These are phyloP conservation scores for Spizellomyces punctatus DNA, from an alignment of 192 early-diverging fungal genomes.

Conservation along the genomic window DNA sequence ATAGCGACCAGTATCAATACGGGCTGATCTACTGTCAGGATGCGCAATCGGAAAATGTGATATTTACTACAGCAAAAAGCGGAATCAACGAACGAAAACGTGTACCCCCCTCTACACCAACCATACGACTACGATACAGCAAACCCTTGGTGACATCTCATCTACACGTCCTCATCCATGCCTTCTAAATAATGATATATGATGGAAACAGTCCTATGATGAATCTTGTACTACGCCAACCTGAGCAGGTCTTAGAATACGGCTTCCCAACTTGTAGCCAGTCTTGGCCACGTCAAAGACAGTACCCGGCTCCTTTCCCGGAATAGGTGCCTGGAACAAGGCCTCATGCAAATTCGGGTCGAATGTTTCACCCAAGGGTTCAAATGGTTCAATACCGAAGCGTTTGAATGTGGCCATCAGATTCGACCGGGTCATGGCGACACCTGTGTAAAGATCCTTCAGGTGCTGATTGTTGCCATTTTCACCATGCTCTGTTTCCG, in stretches of 20 bases:
- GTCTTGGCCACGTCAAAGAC: slow-evolving; percentile 89
- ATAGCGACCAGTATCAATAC: too few relatives aligned
- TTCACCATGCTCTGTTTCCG: slow-evolving; percentile 54
- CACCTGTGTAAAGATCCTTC: slow-evolving; percentile 82
- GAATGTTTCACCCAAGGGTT: slow-evolving; percentile 86
- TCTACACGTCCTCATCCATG: too few relatives aligned
- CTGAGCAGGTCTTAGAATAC: slow-evolving; percentile 91
- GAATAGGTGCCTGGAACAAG: slow-evolving; percentile 88
- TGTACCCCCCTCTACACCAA: too few relatives aligned
- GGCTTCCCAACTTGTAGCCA: slow-evolving; percentile 91
- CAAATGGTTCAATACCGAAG: slow-evolving; percentile 80
- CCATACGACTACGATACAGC: too few relatives aligned
- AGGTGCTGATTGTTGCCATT: slow-evolving; percentile 60
- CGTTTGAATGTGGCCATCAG: slow-evolving; percentile 85
- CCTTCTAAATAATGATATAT: too few relatives aligned
- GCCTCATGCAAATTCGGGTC: slow-evolving; percentile 95
- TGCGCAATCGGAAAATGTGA: too few relatives aligned
- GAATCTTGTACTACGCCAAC: slow-evolving; percentile 82
- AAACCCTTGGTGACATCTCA: too few relatives aligned
- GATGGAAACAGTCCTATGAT: too few relatives aligned
- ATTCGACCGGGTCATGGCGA: slow-evolving; percentile 84
- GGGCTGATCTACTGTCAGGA: too few relatives aligned
- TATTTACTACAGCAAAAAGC: too few relatives aligned
- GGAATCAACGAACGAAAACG: too few relatives aligned
- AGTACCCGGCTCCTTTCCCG: slow-evolving; percentile 85